phyloP scores from a whole-genome alignment of 768 basidiomycete species.

The Tulasnella sp. region DNA sequence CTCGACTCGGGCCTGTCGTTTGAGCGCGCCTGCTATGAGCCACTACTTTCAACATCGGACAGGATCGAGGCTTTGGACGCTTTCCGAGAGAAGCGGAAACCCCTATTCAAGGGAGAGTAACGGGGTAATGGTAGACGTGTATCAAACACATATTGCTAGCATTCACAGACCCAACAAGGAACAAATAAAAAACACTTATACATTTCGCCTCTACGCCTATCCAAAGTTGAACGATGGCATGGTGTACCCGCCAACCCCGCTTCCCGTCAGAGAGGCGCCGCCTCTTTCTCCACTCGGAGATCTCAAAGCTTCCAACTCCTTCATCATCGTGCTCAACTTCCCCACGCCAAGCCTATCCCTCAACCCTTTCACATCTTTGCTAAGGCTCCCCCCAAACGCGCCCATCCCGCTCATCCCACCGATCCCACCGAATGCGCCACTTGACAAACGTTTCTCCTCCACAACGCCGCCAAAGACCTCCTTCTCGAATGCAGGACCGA shows the following conservation, averaged over 20 bases:
- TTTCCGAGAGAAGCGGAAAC: conserved; percentile 72
- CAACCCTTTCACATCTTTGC: conserved; percentile 40
- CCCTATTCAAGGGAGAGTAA: conserved; percentile 75
- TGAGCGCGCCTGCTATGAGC: conserved; percentile 76
- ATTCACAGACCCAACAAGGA: neutral
- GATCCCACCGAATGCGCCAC: no score
- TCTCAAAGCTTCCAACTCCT: conserved; percentile 58
- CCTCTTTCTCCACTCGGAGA: neutral
- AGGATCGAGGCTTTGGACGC: conserved; percentile 74
- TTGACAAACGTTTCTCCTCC: no score
- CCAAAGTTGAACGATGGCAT: conserved; percentile 3
- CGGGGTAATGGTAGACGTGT: conserved; percentile 6
- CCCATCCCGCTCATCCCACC: neutral
- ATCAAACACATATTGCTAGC: neutral
- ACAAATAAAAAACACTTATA: neutral
- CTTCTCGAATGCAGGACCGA: conserved; percentile 71
- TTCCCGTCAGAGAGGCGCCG: neutral
- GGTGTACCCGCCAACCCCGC: neutral
- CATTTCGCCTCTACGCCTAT: neutral
- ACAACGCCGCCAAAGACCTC: neutral
- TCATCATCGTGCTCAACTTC: conserved; percentile 75
- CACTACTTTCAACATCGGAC: conserved; percentile 61
- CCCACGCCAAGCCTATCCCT: conserved; percentile 53
- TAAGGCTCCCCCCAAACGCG: neutral
- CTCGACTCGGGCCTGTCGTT: conserved; percentile 91